Evolutionary conservation across 2,329 filamentous ascomycete genomes (phyloP).

Genomic region (Fusarium chlamydosporum): DNA sequence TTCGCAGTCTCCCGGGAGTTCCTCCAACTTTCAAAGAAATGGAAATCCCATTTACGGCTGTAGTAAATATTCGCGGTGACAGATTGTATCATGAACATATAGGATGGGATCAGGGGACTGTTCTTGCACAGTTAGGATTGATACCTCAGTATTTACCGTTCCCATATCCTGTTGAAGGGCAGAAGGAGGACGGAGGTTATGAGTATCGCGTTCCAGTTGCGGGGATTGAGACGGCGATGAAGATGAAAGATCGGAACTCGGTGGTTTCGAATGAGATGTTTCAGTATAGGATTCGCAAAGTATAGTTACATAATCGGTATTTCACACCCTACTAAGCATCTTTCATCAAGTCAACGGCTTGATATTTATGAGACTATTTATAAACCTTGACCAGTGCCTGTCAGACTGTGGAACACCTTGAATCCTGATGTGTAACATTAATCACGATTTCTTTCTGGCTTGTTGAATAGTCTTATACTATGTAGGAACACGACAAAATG

Average conservation of each 20-base stretch:
- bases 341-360: too few relatives aligned
- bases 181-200: slow-evolving; percentile 45
- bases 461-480: too few relatives aligned
- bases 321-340: too few relatives aligned
- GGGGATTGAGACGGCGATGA: slow-evolving; percentile 52
- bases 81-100: slow-evolving; percentile 77
- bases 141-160: slow-evolving; percentile 73
- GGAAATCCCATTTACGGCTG: slow-evolving; percentile 71
- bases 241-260: slow-evolving; percentile 52
- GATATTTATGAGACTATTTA: too few relatives aligned
- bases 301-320: background rate
- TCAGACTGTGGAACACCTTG: too few relatives aligned
- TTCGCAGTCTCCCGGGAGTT: slow-evolving; percentile 64
- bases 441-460: too few relatives aligned
- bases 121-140: slow-evolving; percentile 71
- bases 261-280: slow-evolving; percentile 55
- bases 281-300: slow-evolving; percentile 42
- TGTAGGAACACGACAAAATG: too few relatives aligned
- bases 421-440: too few relatives aligned
- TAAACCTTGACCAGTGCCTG: too few relatives aligned
- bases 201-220: slow-evolving; percentile 55
- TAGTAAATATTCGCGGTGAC: slow-evolving; percentile 75
- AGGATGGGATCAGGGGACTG: slow-evolving; percentile 76
- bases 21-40: slow-evolving; percentile 68
- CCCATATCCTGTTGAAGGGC: slow-evolving; percentile 65